A percentile compares a stretch with the other conserved stretches of the same genome.
Conservation (phyloP, 208 protist species). For the Wallacemonas sp. region DNA sequence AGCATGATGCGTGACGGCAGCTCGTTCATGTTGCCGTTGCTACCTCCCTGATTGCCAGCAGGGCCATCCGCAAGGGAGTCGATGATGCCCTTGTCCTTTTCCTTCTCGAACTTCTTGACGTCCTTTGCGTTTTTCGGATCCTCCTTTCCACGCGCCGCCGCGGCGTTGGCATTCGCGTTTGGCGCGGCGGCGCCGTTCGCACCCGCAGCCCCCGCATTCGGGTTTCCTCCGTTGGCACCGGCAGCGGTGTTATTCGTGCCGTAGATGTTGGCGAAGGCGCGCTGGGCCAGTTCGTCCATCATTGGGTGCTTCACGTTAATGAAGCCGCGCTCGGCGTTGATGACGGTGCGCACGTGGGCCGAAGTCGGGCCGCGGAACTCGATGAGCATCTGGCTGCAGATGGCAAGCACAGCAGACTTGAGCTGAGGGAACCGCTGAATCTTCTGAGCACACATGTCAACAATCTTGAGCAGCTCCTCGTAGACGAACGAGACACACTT, state of each 20-base stretch:
- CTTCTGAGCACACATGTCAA: slow-evolving; percentile 72
- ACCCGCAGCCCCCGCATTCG: slow-evolving; percentile 1
- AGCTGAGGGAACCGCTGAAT: slow-evolving; percentile 90
- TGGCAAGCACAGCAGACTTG: slow-evolving; percentile 80
- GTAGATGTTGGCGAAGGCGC: slow-evolving; percentile 80
- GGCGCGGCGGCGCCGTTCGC: slow-evolving; percentile 5
- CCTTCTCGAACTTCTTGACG: slow-evolving; percentile 49
- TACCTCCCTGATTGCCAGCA: not conserved
- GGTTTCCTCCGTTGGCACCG: not conserved
- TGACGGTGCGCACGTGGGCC: slow-evolving; percentile 91
- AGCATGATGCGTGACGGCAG: slow-evolving; percentile 80
- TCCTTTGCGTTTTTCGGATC: slow-evolving; percentile 24
- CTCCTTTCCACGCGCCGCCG: slow-evolving; percentile 17
- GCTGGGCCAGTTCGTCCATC: slow-evolving; percentile 83
- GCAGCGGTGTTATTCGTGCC: slow-evolving; percentile 18
- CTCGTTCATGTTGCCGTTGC: slow-evolving; percentile 63
- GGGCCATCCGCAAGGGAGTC: slow-evolving; percentile 21
- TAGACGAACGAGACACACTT: slow-evolving; percentile 96
- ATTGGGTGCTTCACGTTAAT: slow-evolving; percentile 96
- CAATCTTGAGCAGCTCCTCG: slow-evolving; percentile 95
- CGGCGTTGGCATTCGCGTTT: slow-evolving; percentile 12
- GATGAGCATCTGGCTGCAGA: slow-evolving; percentile 82
- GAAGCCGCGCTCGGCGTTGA: slow-evolving; percentile 95
- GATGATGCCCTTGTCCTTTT: slow-evolving; percentile 45
- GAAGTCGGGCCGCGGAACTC: slow-evolving; percentile 81